Evolutionary conservation across 2,329 filamentous ascomycete species (phyloP).

Genomic region (Ambrosiella cleistominuta): DNA sequence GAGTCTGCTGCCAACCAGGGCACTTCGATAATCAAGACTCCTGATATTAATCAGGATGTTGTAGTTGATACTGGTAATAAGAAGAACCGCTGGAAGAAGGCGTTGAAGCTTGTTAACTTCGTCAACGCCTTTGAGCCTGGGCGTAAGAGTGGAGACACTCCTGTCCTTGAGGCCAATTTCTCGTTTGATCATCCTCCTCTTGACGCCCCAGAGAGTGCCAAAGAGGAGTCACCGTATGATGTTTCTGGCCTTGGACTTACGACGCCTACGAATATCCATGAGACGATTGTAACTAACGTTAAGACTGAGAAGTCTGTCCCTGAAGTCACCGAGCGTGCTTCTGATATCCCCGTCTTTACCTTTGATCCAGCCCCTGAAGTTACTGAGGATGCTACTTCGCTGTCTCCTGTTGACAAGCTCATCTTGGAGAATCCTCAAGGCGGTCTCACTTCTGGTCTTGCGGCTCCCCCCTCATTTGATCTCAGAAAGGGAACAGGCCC

Average conservation of each 20-base stretch:
- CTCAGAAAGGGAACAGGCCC: background rate
- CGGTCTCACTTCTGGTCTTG: background rate
- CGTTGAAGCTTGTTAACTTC: background rate
- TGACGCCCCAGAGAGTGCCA: background rate
- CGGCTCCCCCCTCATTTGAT: background rate
- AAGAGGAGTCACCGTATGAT: background rate
- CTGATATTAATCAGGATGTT: background rate
- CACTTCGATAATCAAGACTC: background rate
- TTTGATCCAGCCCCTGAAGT: background rate
- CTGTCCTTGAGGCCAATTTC: background rate
- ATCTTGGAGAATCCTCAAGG: background rate
- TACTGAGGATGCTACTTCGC: background rate
- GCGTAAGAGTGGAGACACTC: background rate
- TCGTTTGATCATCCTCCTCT: background rate
- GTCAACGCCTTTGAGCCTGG: background rate
- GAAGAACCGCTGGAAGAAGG: background rate
- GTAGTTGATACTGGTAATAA: background rate
- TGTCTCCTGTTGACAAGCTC: background rate
- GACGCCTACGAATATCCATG: background rate
- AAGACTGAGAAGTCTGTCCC: background rate
- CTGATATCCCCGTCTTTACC: background rate
- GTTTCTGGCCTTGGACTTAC: too few species aligned
- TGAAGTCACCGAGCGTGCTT: background rate
- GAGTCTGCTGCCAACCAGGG: background rate
- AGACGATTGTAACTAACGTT: background rate